Conservation (phyloP, 345 rosid species). For the Syzygium aromaticum region DNA sequence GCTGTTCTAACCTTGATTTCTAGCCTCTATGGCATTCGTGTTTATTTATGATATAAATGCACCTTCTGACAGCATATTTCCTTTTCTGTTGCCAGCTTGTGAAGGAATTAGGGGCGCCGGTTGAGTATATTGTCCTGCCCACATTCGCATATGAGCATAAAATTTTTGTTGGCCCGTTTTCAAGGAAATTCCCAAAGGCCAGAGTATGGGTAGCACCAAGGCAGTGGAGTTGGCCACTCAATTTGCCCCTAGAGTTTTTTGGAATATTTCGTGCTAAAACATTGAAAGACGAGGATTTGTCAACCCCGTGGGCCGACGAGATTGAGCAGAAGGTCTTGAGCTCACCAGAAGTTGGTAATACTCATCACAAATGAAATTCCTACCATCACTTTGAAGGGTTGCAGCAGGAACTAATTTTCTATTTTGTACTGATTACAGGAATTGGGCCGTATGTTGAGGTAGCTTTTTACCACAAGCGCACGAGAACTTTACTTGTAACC, state of each 20-base stretch:
- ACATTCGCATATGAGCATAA: conserved; percentile 97
- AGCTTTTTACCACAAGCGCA: conserved; percentile 79
- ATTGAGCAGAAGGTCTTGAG: conserved; percentile 89
- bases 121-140: conserved; percentile 78
- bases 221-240: conserved; percentile 99
- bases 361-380: neutral
- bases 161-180: conserved; percentile 91
- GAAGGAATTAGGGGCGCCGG: conserved; percentile 82
- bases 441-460: conserved; percentile 96
- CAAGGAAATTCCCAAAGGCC: conserved; percentile 87
- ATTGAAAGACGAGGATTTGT: conserved; percentile 58
- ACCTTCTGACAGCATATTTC: neutral
- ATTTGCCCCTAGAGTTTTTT: conserved; percentile 84
- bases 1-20: neutral
- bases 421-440: conserved; percentile 31
- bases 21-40: neutral
- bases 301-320: conserved; percentile 86
- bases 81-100: conserved; percentile 43
- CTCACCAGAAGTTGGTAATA: conserved; percentile 94
- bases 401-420: neutral
- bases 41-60: neutral
- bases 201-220: conserved; percentile 96
- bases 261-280: conserved; percentile 86
- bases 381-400: neutral
- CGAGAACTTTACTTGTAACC: conserved; percentile 77